Evolutionary conservation across 2,329 filamentous ascomycete genomes (phyloP).

Genomic region (Cladosporium austrohemisphaericum): DNA sequence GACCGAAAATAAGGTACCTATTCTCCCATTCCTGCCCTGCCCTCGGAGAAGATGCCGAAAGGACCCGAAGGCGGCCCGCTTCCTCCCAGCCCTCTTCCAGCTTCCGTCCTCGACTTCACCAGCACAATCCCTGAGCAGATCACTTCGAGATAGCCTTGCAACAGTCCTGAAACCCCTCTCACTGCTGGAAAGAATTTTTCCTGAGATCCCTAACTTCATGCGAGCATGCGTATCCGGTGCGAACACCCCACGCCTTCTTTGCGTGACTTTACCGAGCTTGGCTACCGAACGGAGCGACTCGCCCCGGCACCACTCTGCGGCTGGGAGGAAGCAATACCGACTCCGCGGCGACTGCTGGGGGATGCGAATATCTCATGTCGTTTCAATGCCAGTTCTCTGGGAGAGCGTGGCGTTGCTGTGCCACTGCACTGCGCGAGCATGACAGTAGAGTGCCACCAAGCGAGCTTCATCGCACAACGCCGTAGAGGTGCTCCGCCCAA

Average conservation of each 20-base stretch:
- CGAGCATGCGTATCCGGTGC: neutral
- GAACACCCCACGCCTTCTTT: too few relatives aligned
- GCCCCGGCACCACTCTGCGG: neutral
- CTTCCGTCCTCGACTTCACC: neutral
- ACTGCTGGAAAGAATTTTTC: constrained; percentile 2
- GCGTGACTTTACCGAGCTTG: neutral
- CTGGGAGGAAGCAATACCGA: neutral
- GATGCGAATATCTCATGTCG: neutral
- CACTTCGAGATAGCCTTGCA: neutral
- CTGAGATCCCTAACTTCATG: neutral
- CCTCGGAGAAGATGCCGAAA: too few relatives aligned
- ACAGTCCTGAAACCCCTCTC: neutral
- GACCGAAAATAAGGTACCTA: too few relatives aligned
- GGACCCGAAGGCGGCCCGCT: too few relatives aligned
- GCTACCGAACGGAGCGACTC: neutral
- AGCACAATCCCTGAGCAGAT: constrained; percentile 3
- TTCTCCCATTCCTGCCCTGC: too few relatives aligned
- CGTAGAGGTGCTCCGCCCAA: constrained; percentile 7
- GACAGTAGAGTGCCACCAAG: neutral
- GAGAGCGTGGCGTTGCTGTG: constrained; percentile 9
- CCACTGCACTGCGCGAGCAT: constrained; percentile 3
- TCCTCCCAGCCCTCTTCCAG: neutral
- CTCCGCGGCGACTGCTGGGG: neutral
- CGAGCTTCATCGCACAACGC: neutral
- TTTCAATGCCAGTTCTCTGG: neutral